phyloP scores from a whole-genome alignment of 768 basidiomycete genomes.

The Hemileccinum impolitum region DNA sequence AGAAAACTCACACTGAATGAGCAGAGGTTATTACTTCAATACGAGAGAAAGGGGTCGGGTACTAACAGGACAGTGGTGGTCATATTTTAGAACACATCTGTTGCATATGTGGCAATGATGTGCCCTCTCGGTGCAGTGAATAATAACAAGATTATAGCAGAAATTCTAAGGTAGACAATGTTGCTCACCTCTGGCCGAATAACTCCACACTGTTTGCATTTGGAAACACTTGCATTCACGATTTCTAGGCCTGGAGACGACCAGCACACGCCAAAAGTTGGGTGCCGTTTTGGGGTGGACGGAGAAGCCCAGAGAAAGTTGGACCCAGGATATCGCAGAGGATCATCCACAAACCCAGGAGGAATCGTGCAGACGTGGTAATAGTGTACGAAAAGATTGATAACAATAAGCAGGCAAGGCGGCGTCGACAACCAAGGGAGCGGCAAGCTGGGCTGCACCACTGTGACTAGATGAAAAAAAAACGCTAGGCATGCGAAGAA shows the following conservation, averaged over 20 bases:
- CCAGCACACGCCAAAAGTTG: slow-evolving; percentile 46
- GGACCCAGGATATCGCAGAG: slow-evolving; percentile 38
- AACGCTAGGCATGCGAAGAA: background rate
- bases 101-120: slow-evolving; percentile 95
- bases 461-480: slow-evolving; percentile 56
- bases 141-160: slow-evolving; percentile 11
- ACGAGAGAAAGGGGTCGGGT: slow-evolving; percentile 2
- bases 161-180: background rate
- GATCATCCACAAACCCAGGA: slow-evolving; percentile 78
- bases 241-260: slow-evolving; percentile 43
- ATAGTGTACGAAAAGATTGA: slow-evolving; percentile 81
- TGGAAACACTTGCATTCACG: slow-evolving; percentile 52
- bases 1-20: slow-evolving; percentile 37
- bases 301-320: slow-evolving; percentile 57
- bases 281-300: slow-evolving; percentile 12
- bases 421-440: slow-evolving; percentile 60
- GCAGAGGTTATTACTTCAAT: background rate
- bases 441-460: slow-evolving; percentile 65
- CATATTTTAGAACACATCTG: slow-evolving; percentile 84
- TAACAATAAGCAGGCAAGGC: slow-evolving; percentile 66
- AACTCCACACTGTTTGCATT: slow-evolving; percentile 66
- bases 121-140: slow-evolving; percentile 56
- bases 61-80: slow-evolving; percentile 89
- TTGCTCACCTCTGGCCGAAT: slow-evolving; percentile 73
- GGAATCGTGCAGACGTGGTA: slow-evolving; percentile 76